Conservation (phyloP, 371 early-diverging fungal genomes). For the Vairimorpha apis region DNA sequence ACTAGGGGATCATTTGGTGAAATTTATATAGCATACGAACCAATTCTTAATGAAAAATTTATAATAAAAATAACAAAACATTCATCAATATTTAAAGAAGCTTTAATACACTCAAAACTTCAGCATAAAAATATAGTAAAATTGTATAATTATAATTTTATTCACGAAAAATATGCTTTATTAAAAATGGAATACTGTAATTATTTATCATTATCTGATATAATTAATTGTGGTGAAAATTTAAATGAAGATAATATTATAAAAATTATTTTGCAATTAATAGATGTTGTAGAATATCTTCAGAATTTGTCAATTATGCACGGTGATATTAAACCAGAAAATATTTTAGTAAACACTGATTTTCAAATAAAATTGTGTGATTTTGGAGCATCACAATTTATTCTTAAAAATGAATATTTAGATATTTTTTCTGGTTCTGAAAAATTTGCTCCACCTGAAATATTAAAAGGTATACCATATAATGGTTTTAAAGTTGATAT, state of each 20-base stretch:
- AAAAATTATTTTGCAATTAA: slow-evolving; percentile 16
- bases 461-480: not conserved
- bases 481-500: not conserved
- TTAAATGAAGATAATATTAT: not conserved
- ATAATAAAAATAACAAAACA: too few species aligned
- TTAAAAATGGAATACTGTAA: not conserved
- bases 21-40: too few species aligned
- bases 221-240: not conserved
- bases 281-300: slow-evolving; percentile 35
- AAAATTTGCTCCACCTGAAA: not conserved
- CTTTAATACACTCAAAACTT: too few species aligned
- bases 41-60: too few species aligned
- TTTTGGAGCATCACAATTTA: slow-evolving; percentile 46
- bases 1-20: not conserved
- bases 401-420: not conserved
- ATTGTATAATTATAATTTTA: too few species aligned
- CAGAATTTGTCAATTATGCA: slow-evolving; percentile 45
- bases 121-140: too few species aligned
- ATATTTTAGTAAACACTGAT: slow-evolving; percentile 43
- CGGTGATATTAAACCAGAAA: slow-evolving; percentile 55
- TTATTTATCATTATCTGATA: not conserved
- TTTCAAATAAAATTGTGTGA: slow-evolving; percentile 47
- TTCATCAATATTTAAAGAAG: too few species aligned
- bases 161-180: not conserved
- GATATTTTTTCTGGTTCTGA: not conserved